A percentile compares a stretch with the other conserved stretches of the same genome.
These are phyloP conservation scores for Aspergillus indologenus DNA, from an alignment of 495 filamentous ascomycete species.

Conservation along the genomic window DNA sequence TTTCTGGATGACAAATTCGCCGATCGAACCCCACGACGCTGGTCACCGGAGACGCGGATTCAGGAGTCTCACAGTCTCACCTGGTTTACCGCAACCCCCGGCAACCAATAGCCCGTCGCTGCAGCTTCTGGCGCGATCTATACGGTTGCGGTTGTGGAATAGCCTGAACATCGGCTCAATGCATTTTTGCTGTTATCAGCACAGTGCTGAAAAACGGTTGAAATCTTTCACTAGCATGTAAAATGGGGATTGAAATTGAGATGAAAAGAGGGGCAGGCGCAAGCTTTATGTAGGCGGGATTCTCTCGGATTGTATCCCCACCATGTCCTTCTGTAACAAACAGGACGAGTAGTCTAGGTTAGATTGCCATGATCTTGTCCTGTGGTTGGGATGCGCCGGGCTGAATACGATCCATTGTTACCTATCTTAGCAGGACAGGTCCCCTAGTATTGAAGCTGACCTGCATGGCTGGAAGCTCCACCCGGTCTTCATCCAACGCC, in stretches of 20 bases:
- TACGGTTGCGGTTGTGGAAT: slow-evolving; percentile 3
- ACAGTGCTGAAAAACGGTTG: background rate
- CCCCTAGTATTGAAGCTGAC: background rate
- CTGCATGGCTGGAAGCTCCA: slow-evolving; percentile 7
- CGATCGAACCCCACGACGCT: slow-evolving; percentile 41
- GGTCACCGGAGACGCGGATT: slow-evolving; percentile 29
- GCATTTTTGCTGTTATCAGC: background rate
- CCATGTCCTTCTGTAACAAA: background rate
- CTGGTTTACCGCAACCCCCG: background rate
- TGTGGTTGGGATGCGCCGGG: background rate
- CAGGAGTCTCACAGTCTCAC: slow-evolving; percentile 3
- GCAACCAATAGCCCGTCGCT: slow-evolving; percentile 3
- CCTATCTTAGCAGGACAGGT: background rate
- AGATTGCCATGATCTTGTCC: background rate
- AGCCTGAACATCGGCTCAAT: slow-evolving; percentile 3
- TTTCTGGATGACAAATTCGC: slow-evolving; percentile 39
- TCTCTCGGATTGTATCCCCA: background rate
- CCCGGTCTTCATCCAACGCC: background rate
- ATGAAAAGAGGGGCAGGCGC: background rate
- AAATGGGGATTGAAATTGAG: background rate
- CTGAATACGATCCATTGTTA: background rate
- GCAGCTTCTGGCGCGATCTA: slow-evolving; percentile 20
- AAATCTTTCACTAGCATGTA: background rate
- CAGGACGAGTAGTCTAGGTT: background rate
- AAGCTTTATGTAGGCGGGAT: background rate